Evolutionary conservation across 768 basidiomycete species (phyloP), one percentile per base, ranked within the genome.

Genomic region (Russula sp.): DNA sequence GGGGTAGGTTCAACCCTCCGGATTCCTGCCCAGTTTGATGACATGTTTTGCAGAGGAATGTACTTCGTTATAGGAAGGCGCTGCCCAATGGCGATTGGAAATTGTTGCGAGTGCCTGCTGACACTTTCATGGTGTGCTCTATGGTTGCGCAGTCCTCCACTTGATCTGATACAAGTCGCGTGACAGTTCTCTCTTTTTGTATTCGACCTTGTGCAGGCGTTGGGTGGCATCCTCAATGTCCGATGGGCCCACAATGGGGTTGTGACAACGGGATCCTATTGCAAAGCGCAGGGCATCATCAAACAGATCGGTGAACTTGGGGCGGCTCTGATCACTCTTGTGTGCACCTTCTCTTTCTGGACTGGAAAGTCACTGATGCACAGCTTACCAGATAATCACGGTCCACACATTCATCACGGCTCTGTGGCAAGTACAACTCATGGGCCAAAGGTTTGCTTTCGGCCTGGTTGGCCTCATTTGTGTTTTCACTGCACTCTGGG

Each of bases 271-370:
- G 76, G 76, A 6, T 18, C 49, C 0, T 78, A 71, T 58, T 79
- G 78, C 63, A 71, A 71, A 6, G 71, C 76, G 1, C 77, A 79
- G 67, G 76, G 77, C 18, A 68, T 75, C 48, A 63, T 79, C 4
- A 74, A 78, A 62, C 76, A 78, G 59, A 59, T 78, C 0, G 78
- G 80, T 8, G 79, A 80, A 54, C 73, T 77, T 3, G 75, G 73
- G 27, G 77, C 75, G 3, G 77, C 76, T 6, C 72, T 80, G 44
- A 73, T 74, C 3, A 80, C 77, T 18, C 71, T 80, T 13, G 79
- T 80, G 61, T 63, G 73, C 66, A 27, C n/a, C 0, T 14, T 39
- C 2, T 39, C 4, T 45, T 48, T 44, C 52, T 27, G 2, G 27
- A 27, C 27, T 27, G 27, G 2, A 27, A 35, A 10, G n/a, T 32